A percentile compares a stretch with the other conserved stretches of the same genome.
Conservation (phyloP, 805 yeast species). For the Saccharomycopsis guyanensis region DNA sequence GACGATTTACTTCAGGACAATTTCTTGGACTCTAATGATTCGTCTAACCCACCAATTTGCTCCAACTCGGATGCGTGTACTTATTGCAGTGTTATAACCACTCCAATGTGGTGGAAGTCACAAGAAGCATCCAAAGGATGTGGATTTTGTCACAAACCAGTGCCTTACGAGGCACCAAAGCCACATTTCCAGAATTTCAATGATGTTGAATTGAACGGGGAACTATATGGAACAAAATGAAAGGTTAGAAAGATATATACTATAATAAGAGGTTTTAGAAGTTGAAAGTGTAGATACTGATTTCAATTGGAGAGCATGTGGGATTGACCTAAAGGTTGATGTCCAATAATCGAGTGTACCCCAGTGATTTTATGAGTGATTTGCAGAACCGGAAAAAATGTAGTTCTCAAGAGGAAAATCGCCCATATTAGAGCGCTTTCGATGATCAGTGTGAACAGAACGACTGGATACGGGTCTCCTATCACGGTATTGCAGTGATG, state of each 20-base stretch:
- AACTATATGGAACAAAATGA: constrained; percentile 8
- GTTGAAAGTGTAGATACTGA: not conserved
- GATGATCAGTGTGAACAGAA: no score
- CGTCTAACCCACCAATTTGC: no score
- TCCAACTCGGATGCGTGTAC: not conserved
- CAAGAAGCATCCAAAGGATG: not conserved
- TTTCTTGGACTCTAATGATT: not conserved
- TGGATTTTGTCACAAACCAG: not conserved
- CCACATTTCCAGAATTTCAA: constrained; percentile 5
- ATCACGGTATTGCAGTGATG: no score
- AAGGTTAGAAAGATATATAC: not conserved
- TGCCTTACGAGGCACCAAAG: not conserved
- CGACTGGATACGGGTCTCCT: no score
- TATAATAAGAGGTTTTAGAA: not conserved
- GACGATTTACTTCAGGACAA: not conserved
- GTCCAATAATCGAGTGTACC: no score
- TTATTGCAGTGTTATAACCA: constrained; percentile 10
- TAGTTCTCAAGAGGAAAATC: no score
- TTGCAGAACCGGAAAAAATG: no score
- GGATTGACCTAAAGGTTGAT: no score
- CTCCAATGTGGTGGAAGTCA: constrained; percentile 9
- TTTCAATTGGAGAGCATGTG: no score
- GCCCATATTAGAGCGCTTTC: no score
- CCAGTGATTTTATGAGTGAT: no score
- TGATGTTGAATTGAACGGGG: not conserved